Evolutionary conservation across 805 yeast genomes (phyloP), one percentile per base, ranked within the genome.

Genomic region (Candida germanica): DNA sequence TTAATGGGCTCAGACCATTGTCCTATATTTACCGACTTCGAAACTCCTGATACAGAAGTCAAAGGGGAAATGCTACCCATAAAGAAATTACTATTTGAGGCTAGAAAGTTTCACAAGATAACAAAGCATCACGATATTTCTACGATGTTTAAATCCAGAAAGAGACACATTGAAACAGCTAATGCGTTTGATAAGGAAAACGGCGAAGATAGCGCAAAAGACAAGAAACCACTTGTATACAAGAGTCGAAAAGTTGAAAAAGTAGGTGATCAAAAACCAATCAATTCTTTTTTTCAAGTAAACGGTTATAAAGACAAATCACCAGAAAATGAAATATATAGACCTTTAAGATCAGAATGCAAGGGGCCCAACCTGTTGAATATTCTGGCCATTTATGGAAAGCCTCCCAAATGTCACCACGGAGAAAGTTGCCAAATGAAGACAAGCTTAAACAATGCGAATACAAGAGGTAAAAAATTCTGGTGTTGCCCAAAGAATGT

Each of bases 1-100:
- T 49, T 89, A 1, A 64, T 74, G 54, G 98, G 98, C 0, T 87
- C 96, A 0, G 98, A 91, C 56, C 98, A 91, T 59, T 91, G 98
- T 57, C 98, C 98, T 0, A 77, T 87, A 0, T 87, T 57, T 51
- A 71, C 87, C 1, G 97, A 87, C 54, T 51, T 88, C 29, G 61
- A 64, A 9, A 41, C 50, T 5, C 31, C 29, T 19, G 13, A 4
- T 17, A n/a, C n/a, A n/a, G 24, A 17, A 1, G 24, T 25, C 19
- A 14, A 15, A 4, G 9, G 13, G 9, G 21, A 23, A 29, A 25
- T 16, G 16, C 21, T 14, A 5, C 11, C 16, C 18, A 32, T 6
- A 25, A 13, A 4, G 35, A 45, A 33, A 20, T 70, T 75, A 11
- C 64, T 56, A 42, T 68, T 80, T 44, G 87, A 80, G 46, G 83